A percentile compares a stretch with the other conserved stretches of the same genome.
Conservation (phyloP, 2,329 filamentous ascomycete species). For the Neopestalotiopsis rosae region DNA sequence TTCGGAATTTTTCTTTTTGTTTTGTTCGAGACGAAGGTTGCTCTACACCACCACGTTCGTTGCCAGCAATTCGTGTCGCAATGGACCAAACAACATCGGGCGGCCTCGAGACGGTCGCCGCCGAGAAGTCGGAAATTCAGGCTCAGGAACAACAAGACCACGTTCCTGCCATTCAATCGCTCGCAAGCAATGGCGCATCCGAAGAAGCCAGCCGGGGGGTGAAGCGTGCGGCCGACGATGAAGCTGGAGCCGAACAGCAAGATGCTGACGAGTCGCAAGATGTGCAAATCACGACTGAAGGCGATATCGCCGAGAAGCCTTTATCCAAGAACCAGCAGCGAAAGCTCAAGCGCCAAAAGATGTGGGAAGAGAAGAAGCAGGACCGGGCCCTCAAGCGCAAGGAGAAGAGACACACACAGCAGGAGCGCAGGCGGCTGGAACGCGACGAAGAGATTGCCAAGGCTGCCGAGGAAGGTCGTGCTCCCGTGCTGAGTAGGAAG, state of each 20-base stretch:
- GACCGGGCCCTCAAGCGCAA: constrained; percentile 53
- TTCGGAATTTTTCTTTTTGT: not conserved
- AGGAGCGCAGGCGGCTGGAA: constrained; percentile 54
- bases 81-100: constrained; percentile 15
- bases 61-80: not conserved
- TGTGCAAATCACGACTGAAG: constrained; percentile 51
- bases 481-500: constrained; percentile 44
- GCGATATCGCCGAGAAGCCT: constrained; percentile 16
- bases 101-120: constrained; percentile 18
- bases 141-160: constrained; percentile 20
- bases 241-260: constrained; percentile 51
- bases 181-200: constrained; percentile 7
- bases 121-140: constrained; percentile 21
- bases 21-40: too few relatives aligned
- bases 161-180: constrained; percentile 16
- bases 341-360: constrained; percentile 72
- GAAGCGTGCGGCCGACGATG: constrained; percentile 47
- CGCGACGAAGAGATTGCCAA: constrained; percentile 55
- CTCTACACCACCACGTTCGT: not conserved
- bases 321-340: constrained; percentile 89
- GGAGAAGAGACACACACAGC: constrained; percentile 56
- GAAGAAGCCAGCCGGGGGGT: constrained; percentile 18
- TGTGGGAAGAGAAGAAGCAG: constrained; percentile 77
- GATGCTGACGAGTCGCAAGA: constrained; percentile 71
- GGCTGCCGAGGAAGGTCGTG: constrained; percentile 46